Evolutionary conservation across 805 yeast species (phyloP).

Genomic region (Diddensiella transvaalensis): DNA sequence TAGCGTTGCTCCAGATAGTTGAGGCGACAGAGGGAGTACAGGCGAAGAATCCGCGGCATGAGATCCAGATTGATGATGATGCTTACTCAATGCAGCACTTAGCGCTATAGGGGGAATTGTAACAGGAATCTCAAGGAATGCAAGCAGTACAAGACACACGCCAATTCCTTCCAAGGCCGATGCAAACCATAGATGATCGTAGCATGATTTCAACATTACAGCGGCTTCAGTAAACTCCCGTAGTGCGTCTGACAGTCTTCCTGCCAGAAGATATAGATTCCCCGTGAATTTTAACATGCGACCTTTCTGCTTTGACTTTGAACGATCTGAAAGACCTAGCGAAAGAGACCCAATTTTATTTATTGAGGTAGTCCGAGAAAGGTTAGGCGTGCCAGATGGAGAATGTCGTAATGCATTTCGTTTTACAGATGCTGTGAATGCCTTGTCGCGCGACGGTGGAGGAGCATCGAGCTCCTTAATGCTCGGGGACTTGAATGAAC

Average conservation of each 20-base stretch:
- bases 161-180: conserved; percentile 82
- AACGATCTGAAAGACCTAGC: conserved; percentile 34
- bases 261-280: conserved; percentile 74
- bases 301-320: conserved; percentile 54
- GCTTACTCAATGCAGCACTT: conserved; percentile 12
- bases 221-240: conserved; percentile 73
- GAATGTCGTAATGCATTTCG: not conserved
- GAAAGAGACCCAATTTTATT: conserved; percentile 33
- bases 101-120: conserved; percentile 31
- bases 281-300: conserved; percentile 74
- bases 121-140: conserved; percentile 51
- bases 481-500: conserved; percentile 77
- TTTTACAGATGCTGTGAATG: conserved; percentile 13
- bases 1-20: not conserved
- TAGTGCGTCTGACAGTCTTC: conserved; percentile 69
- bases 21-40: not conserved
- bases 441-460: conserved; percentile 11
- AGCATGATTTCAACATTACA: conserved; percentile 50
- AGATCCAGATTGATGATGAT: not conserved
- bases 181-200: conserved; percentile 84
- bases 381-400: conserved; percentile 3
- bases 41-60: conserved; percentile 6
- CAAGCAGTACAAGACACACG: conserved; percentile 57
- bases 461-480: conserved; percentile 28
- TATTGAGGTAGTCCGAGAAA: conserved; percentile 7